A percentile compares a stretch with the other conserved stretches of the same genome.
Evolutionary conservation across 1,139 yeast genomes (phyloP).

Genomic region (Hyphopichia wangnamkhiaoensis): DNA sequence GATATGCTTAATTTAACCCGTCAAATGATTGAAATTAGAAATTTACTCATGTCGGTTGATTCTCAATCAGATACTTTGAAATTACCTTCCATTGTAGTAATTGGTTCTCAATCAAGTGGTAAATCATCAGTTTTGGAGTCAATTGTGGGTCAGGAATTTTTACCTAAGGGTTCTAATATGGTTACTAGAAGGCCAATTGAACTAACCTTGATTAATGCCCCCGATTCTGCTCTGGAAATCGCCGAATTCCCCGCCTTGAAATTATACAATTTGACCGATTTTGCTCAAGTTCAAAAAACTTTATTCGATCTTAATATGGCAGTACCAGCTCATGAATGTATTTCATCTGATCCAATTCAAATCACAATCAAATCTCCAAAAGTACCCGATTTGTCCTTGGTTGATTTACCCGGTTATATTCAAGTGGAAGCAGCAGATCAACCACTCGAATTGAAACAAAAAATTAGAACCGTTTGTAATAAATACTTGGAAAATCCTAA

Average conservation of each 20-base stretch:
- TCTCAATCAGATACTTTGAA: constrained; percentile 68
- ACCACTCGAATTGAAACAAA: constrained; percentile 77
- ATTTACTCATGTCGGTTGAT: constrained; percentile 74
- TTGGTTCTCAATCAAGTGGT: constrained; percentile 97
- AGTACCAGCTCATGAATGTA: constrained; percentile 81
- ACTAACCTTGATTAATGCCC: constrained; percentile 85
- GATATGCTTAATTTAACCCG: constrained; percentile 85
- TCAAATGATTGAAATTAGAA: constrained; percentile 95
- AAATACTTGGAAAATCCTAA: constrained; percentile 88
- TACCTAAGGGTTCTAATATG: constrained; percentile 95
- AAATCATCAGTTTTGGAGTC: constrained; percentile 92
- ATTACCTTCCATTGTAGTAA: constrained; percentile 91
- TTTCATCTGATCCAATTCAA: constrained; percentile 89
- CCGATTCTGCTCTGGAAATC: constrained; percentile 76
- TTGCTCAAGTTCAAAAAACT: constrained; percentile 81
- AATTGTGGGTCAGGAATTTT: constrained; percentile 90
- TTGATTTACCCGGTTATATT: constrained; percentile 96
- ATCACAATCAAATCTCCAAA: constrained; percentile 86
- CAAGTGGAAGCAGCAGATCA: constrained; percentile 97
- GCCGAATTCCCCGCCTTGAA: constrained; percentile 95
- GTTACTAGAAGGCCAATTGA: constrained; percentile 95
- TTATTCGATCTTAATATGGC: constrained; percentile 88
- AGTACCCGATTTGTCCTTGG: constrained; percentile 91
- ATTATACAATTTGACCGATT: constrained; percentile 79
- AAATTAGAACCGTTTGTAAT: constrained; percentile 78